Evolutionary conservation across 2,329 filamentous ascomycete species (phyloP).

Genomic region (Talaromyces verruculosus): DNA sequence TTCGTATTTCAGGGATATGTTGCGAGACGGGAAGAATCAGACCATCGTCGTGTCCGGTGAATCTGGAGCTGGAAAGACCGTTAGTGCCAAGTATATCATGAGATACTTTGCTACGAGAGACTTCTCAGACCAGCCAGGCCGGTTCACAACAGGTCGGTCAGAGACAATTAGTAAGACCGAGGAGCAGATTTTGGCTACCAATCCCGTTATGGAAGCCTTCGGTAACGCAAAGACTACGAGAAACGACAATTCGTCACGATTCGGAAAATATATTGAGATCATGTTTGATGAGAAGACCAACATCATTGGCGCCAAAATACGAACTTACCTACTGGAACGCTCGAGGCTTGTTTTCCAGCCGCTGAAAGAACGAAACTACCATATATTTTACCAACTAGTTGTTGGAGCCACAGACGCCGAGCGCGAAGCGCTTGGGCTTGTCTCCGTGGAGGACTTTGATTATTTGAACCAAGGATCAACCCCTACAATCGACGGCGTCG

Average conservation of each 20-base stretch:
- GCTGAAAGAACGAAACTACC: conserved; percentile 96
- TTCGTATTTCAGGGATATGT: conserved; percentile 71
- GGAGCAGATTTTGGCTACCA: conserved; percentile 96
- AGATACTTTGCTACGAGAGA: conserved; percentile 98
- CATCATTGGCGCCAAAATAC: conserved; percentile 96
- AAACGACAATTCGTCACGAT: conserved; percentile 98
- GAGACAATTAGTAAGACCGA: conserved; percentile 96
- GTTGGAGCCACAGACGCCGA: conserved; percentile 86
- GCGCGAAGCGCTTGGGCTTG: conserved; percentile 73
- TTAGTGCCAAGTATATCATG: conserved; percentile 99
- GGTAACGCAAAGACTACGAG: conserved; percentile 99
- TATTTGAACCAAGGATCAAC: conserved; percentile 95
- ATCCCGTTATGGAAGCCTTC: conserved; percentile 99
- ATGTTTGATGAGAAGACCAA: conserved; percentile 96
- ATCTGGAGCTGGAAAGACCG: conserved; percentile 97
- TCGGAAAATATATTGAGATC: conserved; percentile 99
- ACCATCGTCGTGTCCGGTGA: conserved; percentile 99
- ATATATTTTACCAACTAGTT: conserved; percentile 97
- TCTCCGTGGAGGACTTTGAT: conserved; percentile 86
- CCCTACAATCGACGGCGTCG: conserved; percentile 87
- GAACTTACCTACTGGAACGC: conserved; percentile 91
- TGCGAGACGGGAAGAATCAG: conserved; percentile 93
- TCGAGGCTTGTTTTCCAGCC: conserved; percentile 97
- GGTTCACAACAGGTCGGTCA: conserved; percentile 69
- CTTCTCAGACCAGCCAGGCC: conserved; percentile 80